phyloP scores from a whole-genome alignment of 345 rosid genomes.

The Populus ilicifolia region DNA sequence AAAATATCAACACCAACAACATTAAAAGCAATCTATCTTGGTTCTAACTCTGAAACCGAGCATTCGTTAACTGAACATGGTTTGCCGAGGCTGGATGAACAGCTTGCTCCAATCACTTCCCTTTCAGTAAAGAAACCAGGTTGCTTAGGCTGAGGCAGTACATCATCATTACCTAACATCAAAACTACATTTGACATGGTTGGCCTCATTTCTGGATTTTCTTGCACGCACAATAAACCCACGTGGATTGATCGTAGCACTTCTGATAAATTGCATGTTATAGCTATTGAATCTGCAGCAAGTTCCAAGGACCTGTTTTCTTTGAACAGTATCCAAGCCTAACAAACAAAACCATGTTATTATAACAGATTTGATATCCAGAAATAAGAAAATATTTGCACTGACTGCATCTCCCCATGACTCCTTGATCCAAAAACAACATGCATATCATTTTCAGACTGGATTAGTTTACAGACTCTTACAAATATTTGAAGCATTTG shows the following conservation, averaged over 20 bases:
- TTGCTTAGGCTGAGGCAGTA: not conserved
- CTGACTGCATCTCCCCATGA: too few species aligned
- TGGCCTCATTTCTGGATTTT: not conserved
- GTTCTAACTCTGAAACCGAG: not conserved
- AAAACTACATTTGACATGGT: not conserved
- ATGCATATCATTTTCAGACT: too few species aligned
- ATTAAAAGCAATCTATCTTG: not conserved
- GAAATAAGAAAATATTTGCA: too few species aligned
- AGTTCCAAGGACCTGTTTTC: not conserved
- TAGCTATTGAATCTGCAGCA: not conserved
- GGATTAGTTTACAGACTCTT: too few species aligned
- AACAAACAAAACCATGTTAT: not conserved
- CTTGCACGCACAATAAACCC: not conserved
- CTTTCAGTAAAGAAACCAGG: not conserved
- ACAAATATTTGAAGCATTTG: too few species aligned
- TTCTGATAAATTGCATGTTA: not conserved
- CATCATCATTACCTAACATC: not conserved
- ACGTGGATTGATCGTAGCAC: not conserved
- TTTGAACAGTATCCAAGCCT: conserved; percentile 2
- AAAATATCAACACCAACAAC: too few species aligned
- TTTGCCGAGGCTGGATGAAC: not conserved
- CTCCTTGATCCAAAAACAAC: too few species aligned
- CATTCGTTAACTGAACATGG: not conserved
- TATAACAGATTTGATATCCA: too few species aligned
- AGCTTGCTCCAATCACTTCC: not conserved